These are phyloP conservation scores for Alternaria longipes DNA, from an alignment of 2,329 filamentous ascomycete genomes.

Conservation along the genomic window DNA sequence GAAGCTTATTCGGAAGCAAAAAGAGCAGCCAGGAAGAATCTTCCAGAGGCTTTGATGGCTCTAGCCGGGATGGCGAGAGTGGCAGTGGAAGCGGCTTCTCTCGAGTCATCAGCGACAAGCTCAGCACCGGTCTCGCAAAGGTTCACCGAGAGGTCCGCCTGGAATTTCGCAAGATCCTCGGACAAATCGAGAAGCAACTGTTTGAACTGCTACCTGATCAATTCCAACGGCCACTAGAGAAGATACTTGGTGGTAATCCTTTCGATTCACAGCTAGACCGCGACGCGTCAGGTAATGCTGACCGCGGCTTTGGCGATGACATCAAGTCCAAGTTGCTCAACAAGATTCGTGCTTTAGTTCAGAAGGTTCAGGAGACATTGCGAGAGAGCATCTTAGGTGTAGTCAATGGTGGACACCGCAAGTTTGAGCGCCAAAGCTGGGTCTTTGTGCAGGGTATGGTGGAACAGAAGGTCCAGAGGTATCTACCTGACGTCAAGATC, in stretches of 20 bases:
- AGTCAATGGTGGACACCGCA: conserved; percentile 43
- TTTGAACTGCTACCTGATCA: conserved; percentile 42
- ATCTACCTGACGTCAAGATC: conserved; percentile 43
- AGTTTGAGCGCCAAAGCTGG: conserved; percentile 44
- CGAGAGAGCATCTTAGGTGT: conserved; percentile 42
- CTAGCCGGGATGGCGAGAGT: conserved; percentile 21
- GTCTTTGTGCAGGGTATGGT: conserved; percentile 43
- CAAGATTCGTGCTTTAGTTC: conserved; percentile 39
- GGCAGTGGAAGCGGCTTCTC: conserved; percentile 36
- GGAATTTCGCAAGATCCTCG: conserved; percentile 41
- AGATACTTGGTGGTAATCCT: conserved; percentile 42
- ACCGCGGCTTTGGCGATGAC: conserved; percentile 41
- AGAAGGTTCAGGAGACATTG: conserved; percentile 42
- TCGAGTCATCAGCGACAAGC: conserved; percentile 40
- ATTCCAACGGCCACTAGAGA: conserved; percentile 41
- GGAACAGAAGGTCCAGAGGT: conserved; percentile 42
- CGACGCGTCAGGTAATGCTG: conserved; percentile 31
- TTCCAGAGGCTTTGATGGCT: conserved; percentile 28
- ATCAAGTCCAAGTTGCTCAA: conserved; percentile 39
- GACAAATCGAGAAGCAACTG: conserved; percentile 41
- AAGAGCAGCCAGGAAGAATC: conserved; percentile 33
- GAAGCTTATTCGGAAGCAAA: conserved; percentile 33
- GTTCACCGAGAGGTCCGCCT: conserved; percentile 43
- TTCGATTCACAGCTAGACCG: conserved; percentile 43
- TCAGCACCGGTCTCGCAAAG: conserved; percentile 41